Conservation (phyloP, 768 basidiomycete genomes). For the Sarcodon sp. region DNA sequence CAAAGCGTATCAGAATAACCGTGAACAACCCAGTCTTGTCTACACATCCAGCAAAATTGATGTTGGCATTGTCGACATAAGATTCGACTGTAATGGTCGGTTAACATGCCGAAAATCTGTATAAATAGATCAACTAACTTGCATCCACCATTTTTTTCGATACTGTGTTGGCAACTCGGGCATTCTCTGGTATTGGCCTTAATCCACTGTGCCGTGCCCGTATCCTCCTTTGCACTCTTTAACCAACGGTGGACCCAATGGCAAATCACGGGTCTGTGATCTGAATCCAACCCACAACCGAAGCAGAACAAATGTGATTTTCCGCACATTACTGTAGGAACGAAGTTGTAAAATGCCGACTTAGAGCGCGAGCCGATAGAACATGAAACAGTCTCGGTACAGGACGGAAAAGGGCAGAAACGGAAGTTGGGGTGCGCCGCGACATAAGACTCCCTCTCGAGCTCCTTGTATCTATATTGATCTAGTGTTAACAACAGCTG, state of each 20-base stretch:
- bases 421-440: constrained; percentile 67
- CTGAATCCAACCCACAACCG: constrained; percentile 77
- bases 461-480: constrained; percentile 57
- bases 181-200: constrained; percentile 99
- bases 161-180: constrained; percentile 86
- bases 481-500: too few species aligned
- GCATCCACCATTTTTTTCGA: constrained; percentile 99
- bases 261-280: constrained; percentile 92
- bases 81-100: constrained; percentile 63
- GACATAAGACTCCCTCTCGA: constrained; percentile 87
- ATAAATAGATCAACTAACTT: constrained; percentile 51
- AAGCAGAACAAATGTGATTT: constrained; percentile 73
- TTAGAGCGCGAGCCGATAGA: constrained; percentile 52
- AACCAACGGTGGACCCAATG: constrained; percentile 81
- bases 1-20: constrained; percentile 14
- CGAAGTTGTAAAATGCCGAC: constrained; percentile 56
- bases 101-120: not conserved
- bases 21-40: constrained; percentile 30
- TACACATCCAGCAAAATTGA: constrained; percentile 99
- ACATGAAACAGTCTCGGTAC: constrained; percentile 86
- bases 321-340: constrained; percentile 85
- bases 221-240: constrained; percentile 93
- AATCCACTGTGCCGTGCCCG: constrained; percentile 98
- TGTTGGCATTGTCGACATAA: constrained; percentile 97
- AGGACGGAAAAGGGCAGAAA: constrained; percentile 92